Percentiles rank a stretch among this genome's conserved stretches.
These are phyloP conservation scores for Thielaviopsis musarum DNA, from an alignment of 2,329 filamentous ascomycete species.

Conservation along the genomic window DNA sequence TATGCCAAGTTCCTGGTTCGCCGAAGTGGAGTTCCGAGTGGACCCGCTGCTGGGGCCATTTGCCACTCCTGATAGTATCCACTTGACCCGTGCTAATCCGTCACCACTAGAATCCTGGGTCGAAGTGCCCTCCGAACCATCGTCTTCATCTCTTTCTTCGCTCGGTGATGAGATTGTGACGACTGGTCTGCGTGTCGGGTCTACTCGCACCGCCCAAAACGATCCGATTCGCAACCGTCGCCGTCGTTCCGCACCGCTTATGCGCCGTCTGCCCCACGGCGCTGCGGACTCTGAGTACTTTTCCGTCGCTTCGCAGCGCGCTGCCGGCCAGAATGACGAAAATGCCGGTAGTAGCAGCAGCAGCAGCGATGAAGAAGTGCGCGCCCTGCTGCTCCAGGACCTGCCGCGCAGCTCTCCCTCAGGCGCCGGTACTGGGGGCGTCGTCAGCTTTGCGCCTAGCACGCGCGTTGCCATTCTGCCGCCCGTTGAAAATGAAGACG, in stretches of 20 bases:
- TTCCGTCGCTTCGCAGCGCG: constrained; percentile 22
- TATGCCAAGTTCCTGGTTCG: not conserved
- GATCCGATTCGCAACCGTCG: constrained; percentile 35
- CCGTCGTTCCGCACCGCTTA: constrained; percentile 19
- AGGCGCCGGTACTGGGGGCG: not conserved
- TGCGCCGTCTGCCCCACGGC: constrained; percentile 1
- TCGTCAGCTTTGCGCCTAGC: constrained; percentile 1
- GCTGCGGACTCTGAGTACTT: not conserved
- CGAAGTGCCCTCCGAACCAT: constrained; percentile 81
- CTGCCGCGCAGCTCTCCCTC: not conserved
- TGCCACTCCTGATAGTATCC: not conserved
- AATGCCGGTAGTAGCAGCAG: constrained; percentile 41
- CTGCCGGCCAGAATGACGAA: constrained; percentile 87
- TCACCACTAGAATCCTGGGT: constrained; percentile 73
- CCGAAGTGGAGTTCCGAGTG: not conserved
- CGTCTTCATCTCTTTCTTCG: constrained; percentile 80
- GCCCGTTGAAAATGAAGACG: constrained; percentile 5
- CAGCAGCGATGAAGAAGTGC: constrained; percentile 61
- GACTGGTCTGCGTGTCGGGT: constrained; percentile 64
- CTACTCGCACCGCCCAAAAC: constrained; percentile 27
- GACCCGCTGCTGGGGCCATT: not conserved
- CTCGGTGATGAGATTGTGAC: constrained; percentile 80
- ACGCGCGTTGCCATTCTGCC: constrained; percentile 1
- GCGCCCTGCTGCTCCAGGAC: constrained; percentile 23
- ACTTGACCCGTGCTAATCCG: not conserved